Base-by-base conservation (phyloP, 2,329 filamentous ascomycete species). In the Alternaria longipes region DNA sequence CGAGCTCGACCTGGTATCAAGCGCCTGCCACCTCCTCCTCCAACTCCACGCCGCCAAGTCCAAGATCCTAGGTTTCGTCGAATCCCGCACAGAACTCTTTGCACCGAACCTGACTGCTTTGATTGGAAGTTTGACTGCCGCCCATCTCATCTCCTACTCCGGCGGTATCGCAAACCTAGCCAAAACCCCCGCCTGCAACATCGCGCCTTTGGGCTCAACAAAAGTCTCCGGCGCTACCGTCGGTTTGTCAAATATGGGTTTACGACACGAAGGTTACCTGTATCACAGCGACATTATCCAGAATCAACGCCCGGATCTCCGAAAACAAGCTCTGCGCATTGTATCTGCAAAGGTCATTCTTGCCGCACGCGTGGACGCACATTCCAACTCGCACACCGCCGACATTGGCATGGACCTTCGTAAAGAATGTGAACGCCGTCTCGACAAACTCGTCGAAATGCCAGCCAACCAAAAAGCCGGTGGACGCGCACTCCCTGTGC, bases 11-110 rank as follows among this genome's bases (percentile, higher is more conserved):
- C 85, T 87, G 26, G 90, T 97, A 20, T 82, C 90, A 28, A 85
- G 87, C 54, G 94, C 93, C 8, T 97, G 94, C 79, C 88, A 93
- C 66, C 95, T 96, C 88, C 90, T 92, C 9, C 84, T 98, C n/a
- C 86, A 89, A 38, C 88, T 99, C 9, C 93, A 98, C 77, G 89
- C 86, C 67, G 93, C 94, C 28, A 97, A 97, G 80, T 90, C 87
- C 63, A 91, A 89, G 0, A 85, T 99, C 56, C 97, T 92, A 2
- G 91, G 95, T 76, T 99, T 97, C 74, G 95, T 99, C 16, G 92
- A 97, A 80, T 97, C 94, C 36, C 91, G 95, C 63, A 98, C 99
- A 92, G 95, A 91, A 68, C 85, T 97, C 34, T 98, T 98, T 75
- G 95, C 95, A 5, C 95, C 95, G 0, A 99, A 99, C 72, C 81